Evolutionary conservation across 495 filamentous ascomycete species (phyloP), one percentile per base, ranked within the genome.

Genomic region (Talaromyces wortmannii): DNA sequence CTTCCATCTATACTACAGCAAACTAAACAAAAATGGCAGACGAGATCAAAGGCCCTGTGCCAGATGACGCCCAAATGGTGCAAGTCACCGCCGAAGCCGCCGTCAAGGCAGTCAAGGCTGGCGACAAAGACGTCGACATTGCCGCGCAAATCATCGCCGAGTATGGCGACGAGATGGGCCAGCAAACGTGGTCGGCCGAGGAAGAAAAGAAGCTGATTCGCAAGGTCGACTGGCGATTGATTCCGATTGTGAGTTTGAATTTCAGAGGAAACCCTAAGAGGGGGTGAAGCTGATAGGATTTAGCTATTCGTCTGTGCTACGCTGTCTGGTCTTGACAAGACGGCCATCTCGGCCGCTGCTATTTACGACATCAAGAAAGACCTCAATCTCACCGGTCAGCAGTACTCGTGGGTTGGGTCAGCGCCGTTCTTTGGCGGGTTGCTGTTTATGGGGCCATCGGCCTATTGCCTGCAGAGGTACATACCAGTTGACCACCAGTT

Each of bases 171-270:
- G 36, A 40, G 36, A 40, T 40, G 36, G 13, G 36, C 36, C 2
- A 5, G 13, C 36, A 40, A 5, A 40, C 36, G 8, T 40, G 36
- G 48, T 73, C 4, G 66, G 61, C 2, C 59, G 65, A 62, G 15
- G 68, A 71, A 55, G 68, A 71, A 40, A 68, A 62, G 43, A 67
- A 52, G 31, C 48, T 71, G 13, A 59, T 71, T 23, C 58, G 67
- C 11, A 60, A 67, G 10, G 62, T 71, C 5, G 68, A 71, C 49
- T 71, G 67, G 68, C 65, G 63, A 31, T 57, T 71, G 0, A 63
- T 70, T 60, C 65, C 67, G 12, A 50, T 50, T 29, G 48, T 50
- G 31, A 31, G 8, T 31, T 50, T 2, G n/a, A n/a, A n/a, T n/a
- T 40, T 5, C 5, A 40, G 8, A 10, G 8, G 8, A 40, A 10